phyloP scores from a whole-genome alignment of 371 early-diverging fungal species.

The Zopfochytrium polystomum region DNA sequence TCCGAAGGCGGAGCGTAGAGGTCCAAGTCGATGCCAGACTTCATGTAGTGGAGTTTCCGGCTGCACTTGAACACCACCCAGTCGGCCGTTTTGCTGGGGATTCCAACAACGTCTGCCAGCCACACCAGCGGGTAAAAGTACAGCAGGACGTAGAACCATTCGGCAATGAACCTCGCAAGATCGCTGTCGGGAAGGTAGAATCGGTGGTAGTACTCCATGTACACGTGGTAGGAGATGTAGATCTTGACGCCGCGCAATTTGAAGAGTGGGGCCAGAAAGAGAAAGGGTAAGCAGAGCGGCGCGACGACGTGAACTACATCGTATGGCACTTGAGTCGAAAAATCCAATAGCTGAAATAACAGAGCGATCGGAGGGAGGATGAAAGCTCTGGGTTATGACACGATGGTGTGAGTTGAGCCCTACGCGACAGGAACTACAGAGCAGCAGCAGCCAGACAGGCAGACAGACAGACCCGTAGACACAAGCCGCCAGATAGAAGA shows the following conservation, averaged over 20 bases:
- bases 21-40: constrained; percentile 43
- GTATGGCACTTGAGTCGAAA: constrained; percentile 37
- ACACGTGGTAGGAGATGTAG: constrained; percentile 55
- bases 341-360: constrained; percentile 36
- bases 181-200: too few species aligned
- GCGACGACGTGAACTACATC: constrained; percentile 46
- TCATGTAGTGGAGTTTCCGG: constrained; percentile 43
- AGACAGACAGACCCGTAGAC: too few species aligned
- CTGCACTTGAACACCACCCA: constrained; percentile 41
- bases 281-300: constrained; percentile 37
- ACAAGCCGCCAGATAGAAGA: too few species aligned
- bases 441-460: too few species aligned
- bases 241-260: constrained; percentile 37
- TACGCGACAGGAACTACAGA: too few species aligned
- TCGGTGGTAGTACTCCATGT: constrained; percentile 33
- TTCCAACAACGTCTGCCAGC: constrained; percentile 45
- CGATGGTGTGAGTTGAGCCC: too few species aligned
- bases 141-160: constrained; percentile 31
- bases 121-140: constrained; percentile 44
- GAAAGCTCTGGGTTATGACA: too few species aligned
- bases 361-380: constrained; percentile 40
- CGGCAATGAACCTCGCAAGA: too few species aligned
- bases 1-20: constrained; percentile 34
- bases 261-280: constrained; percentile 40
- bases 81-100: constrained; percentile 47